Evolutionary conservation across 345 rosid species (phyloP).

Genomic region (Bruguiera parviflora): DNA sequence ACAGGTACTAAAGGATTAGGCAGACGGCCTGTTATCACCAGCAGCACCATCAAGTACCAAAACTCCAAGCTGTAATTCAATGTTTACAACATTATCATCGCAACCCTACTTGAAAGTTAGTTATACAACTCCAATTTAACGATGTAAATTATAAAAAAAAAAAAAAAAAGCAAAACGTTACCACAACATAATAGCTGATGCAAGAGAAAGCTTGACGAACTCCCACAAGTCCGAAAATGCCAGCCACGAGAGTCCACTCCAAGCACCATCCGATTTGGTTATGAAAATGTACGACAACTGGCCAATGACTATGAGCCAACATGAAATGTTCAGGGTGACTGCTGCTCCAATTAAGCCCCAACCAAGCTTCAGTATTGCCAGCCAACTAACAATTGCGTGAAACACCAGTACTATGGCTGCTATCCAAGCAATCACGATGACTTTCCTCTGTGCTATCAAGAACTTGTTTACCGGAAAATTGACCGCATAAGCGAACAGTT

Average conservation of each 20-base stretch:
- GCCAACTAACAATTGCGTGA: slow-evolving; percentile 72
- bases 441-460: slow-evolving; percentile 83
- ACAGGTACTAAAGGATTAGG: slow-evolving; percentile 73
- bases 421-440: slow-evolving; percentile 72
- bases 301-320: slow-evolving; percentile 73
- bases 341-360: slow-evolving; percentile 91
- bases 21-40: slow-evolving; percentile 76
- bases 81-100: background rate
- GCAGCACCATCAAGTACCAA: slow-evolving; percentile 81
- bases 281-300: slow-evolving; percentile 77
- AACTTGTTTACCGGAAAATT: slow-evolving; percentile 91
- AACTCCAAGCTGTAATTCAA: slow-evolving; percentile 73
- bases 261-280: slow-evolving; percentile 85
- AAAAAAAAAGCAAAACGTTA: slow-evolving; percentile 10
- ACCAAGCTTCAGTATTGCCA: slow-evolving; percentile 65
- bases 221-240: slow-evolving; percentile 77
- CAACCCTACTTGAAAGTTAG: background rate
- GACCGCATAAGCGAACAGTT: slow-evolving; percentile 74
- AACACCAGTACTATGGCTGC: slow-evolving; percentile 59
- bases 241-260: slow-evolving; percentile 85
- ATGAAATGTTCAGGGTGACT: slow-evolving; percentile 66
- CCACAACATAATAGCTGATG: slow-evolving; percentile 95
- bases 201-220: slow-evolving; percentile 79
- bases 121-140: background rate
- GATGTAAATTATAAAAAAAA: background rate